Base-by-base conservation (phyloP, 768 basidiomycete genomes). In the Suillus brevipes region DNA sequence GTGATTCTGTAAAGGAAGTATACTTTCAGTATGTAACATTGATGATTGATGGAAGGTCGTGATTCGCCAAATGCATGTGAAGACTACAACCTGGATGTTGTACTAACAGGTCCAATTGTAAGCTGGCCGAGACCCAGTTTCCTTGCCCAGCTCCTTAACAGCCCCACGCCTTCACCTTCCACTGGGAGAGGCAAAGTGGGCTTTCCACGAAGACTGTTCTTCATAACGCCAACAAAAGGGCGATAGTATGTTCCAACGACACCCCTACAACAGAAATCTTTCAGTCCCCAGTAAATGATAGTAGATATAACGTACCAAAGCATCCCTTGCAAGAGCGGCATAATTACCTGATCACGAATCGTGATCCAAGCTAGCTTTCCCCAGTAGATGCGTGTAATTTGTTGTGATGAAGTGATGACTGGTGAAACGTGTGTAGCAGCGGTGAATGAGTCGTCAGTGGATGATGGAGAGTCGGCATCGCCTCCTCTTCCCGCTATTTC, bases 261-360 rank as follows among this genome's bases (percentile, higher is more conserved):
- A 42, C 75, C 75, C 75, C 75, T 76, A 45, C 18, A 61, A 62
- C 43, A 40, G 61, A 9, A 14, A 56, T 67, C 45, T 69, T 61
- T 53, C 38, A 60, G 23, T 40, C 3, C 3, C 18, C 18, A 20
- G 38, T 40, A 49, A 6, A 12, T 34, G 38, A 37, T 14, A 45
- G 20, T 23, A 6, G 9, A 34, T 40, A 23, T 34, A 42, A 65
- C 88, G 69, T 66, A 90, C 90, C 89, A 90, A 37, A 89, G 72
- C 34, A 83, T 79, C 20, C 90, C 90, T 72, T 91, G 90, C 36
- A 89, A 40, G 8, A 92, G 72, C 6, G 90, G 90, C 64, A 84
- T 85, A 67, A 91, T 75, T 59, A 91, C 78, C 69, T 91, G 89
- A 77, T 92, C 90, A 61, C 87, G 81, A 20, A 83, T 70, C 18